These are phyloP conservation scores for Elongisporangium anandrum DNA, from an alignment of 352 stramenopile genomes.

Conservation along the genomic window DNA sequence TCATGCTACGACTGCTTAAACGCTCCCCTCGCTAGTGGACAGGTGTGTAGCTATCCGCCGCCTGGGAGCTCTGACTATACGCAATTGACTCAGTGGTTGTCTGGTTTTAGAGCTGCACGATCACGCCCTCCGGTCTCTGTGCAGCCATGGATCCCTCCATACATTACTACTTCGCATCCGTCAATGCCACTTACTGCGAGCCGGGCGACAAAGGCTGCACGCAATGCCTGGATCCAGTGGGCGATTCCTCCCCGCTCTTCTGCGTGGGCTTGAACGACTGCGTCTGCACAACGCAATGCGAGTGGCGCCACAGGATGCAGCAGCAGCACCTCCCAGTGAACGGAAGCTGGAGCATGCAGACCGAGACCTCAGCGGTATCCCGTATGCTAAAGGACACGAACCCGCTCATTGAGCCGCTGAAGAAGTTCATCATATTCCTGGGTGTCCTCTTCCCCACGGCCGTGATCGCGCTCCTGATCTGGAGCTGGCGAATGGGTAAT, in stretches of 20 bases:
- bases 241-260: slow-evolving; percentile 14
- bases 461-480: not conserved
- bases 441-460: slow-evolving; percentile 8
- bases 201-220: slow-evolving; percentile 28
- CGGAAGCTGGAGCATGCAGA: slow-evolving; percentile 4
- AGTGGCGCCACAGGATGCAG: slow-evolving; percentile 17
- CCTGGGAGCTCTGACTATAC: not conserved
- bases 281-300: slow-evolving; percentile 38
- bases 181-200: slow-evolving; percentile 34
- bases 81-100: not conserved
- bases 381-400: slow-evolving; percentile 3
- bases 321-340: slow-evolving; percentile 18
- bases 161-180: not conserved
- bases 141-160: too few relatives aligned
- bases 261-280: slow-evolving; percentile 32
- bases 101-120: not conserved
- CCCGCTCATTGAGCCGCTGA: not conserved
- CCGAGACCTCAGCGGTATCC: slow-evolving; percentile 7
- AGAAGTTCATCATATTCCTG: not conserved
- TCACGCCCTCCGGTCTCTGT: not conserved
- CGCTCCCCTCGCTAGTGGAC: slow-evolving; percentile 11
- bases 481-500: not conserved
- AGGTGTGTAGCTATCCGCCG: slow-evolving; percentile 1
- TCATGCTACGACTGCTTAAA: slow-evolving; percentile 42
- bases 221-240: slow-evolving; percentile 20